These are phyloP conservation scores for Parathielavia appendiculata DNA, from an alignment of 495 filamentous ascomycete species.

Conservation along the genomic window DNA sequence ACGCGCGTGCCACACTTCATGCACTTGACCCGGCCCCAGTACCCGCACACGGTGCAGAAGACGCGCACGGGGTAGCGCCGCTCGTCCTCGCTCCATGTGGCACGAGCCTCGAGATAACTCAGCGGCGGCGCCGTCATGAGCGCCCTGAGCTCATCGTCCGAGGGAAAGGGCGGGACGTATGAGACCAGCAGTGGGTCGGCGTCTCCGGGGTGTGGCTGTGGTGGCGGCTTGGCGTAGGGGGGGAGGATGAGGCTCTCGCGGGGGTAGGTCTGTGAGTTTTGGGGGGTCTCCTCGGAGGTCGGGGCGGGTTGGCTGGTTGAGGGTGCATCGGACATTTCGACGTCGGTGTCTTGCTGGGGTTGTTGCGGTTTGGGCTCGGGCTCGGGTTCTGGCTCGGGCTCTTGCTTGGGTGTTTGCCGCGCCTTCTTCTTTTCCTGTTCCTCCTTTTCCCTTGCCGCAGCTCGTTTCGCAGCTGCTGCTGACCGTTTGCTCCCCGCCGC, in stretches of 20 bases:
- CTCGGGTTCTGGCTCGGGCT: slow-evolving; percentile 7
- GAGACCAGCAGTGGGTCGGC: slow-evolving; percentile 59
- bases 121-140: slow-evolving; percentile 68
- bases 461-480: slow-evolving; percentile 23
- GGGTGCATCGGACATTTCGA: slow-evolving; percentile 36
- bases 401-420: background rate
- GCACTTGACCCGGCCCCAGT: slow-evolving; percentile 84
- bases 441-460: slow-evolving; percentile 27
- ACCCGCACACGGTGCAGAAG: slow-evolving; percentile 89
- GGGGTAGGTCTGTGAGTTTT: slow-evolving; percentile 26
- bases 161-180: slow-evolving; percentile 58
- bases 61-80: slow-evolving; percentile 51
- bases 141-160: slow-evolving; percentile 60
- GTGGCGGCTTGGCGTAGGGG: slow-evolving; percentile 29
- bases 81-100: slow-evolving; percentile 41
- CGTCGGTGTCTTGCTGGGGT: slow-evolving; percentile 30
- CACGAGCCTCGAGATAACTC: slow-evolving; percentile 73
- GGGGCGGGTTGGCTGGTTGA: slow-evolving; percentile 16
- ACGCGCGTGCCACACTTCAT: slow-evolving; percentile 75
- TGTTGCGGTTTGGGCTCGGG: slow-evolving; percentile 22
- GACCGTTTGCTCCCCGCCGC: slow-evolving; percentile 20
- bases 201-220: slow-evolving; percentile 45
- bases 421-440: slow-evolving; percentile 21
- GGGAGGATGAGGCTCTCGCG: slow-evolving; percentile 31
- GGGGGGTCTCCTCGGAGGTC: background rate